phyloP scores from a whole-genome alignment of 345 rosid genomes.

The Heritiera littoralis region DNA sequence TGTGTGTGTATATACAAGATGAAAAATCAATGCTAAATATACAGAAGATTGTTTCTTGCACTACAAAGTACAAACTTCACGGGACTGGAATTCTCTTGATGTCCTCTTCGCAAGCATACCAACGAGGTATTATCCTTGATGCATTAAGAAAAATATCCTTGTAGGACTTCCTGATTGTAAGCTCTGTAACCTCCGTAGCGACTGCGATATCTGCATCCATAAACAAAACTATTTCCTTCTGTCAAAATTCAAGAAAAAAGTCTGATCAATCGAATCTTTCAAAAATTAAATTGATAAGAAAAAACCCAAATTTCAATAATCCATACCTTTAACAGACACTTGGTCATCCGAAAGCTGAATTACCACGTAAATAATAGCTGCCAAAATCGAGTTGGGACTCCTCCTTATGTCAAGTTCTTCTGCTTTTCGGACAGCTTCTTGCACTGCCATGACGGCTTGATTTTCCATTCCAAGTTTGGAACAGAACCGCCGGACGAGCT shows the following conservation, averaged over 20 bases:
- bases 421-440: not conserved
- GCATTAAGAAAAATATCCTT: conserved; percentile 27
- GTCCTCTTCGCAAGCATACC: conserved; percentile 32
- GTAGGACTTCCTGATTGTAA: conserved; percentile 32
- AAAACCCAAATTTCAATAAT: not conserved
- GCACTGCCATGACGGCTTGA: not conserved
- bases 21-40: too few species aligned
- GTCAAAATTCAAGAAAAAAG: not conserved
- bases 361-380: conserved; percentile 30
- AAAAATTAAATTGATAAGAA: not conserved
- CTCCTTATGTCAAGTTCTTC: conserved; percentile 24
- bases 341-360: conserved; percentile 28
- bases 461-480: conserved; percentile 8
- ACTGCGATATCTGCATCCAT: conserved; percentile 23
- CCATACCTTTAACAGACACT: conserved; percentile 18
- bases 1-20: too few species aligned
- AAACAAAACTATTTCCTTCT: not conserved
- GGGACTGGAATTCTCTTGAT: not conserved
- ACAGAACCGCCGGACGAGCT: not conserved
- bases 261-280: not conserved
- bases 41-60: not conserved
- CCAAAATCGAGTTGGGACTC: conserved; percentile 32
- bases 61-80: not conserved
- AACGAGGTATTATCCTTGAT: conserved; percentile 27
- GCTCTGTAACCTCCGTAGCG: conserved; percentile 28